These are phyloP conservation scores for Mytilinidion resinicola DNA, from an alignment of 495 filamentous ascomycete genomes.

Conservation along the genomic window DNA sequence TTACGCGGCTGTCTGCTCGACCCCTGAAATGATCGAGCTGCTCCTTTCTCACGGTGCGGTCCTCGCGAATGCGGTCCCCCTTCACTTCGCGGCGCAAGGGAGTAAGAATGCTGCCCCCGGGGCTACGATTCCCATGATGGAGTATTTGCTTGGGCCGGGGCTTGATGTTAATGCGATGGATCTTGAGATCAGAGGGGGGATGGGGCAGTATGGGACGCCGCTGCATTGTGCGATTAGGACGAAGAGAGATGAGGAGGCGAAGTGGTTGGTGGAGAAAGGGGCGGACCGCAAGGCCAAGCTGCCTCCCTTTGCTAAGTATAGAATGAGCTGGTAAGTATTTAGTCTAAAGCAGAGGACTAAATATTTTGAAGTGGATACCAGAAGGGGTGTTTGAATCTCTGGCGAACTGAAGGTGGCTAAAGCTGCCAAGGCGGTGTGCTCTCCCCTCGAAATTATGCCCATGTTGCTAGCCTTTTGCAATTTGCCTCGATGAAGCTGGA, in stretches of 20 bases:
- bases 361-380: no score
- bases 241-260: neutral
- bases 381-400: no score
- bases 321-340: no score
- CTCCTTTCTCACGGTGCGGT: neutral
- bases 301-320: no score
- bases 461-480: no score
- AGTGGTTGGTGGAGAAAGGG: neutral
- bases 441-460: no score
- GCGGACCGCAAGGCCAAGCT: no score
- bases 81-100: neutral
- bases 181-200: neutral
- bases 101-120: neutral
- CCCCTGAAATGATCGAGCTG: slow-evolving; percentile 1
- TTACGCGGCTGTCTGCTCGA: neutral
- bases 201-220: neutral
- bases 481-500: no score
- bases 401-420: no score
- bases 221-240: neutral
- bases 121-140: neutral
- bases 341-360: no score
- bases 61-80: neutral
- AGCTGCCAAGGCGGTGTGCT: no score
- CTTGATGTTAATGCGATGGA: slow-evolving; percentile 1
- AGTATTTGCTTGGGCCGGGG: neutral